These are phyloP conservation scores for Phytophthora hybrid DNA, from an alignment of 352 stramenopile species.

Conservation along the genomic window DNA sequence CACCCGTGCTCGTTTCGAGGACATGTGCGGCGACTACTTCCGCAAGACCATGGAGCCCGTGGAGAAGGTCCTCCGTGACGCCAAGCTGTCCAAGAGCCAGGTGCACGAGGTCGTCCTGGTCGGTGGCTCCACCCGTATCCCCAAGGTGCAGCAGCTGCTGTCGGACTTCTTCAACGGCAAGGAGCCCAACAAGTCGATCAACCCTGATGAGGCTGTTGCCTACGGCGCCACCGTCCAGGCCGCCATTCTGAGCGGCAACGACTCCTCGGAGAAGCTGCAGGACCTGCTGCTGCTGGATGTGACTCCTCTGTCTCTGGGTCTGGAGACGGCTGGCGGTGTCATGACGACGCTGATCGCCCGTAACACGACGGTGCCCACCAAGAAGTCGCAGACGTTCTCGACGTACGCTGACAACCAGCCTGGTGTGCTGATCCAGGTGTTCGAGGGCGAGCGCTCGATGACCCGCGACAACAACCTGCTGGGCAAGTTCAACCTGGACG, in stretches of 20 bases:
- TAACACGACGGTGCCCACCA: conserved; percentile 90
- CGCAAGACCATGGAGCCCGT: conserved; percentile 91
- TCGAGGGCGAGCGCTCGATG: conserved; percentile 95
- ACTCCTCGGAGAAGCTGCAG: conserved; percentile 86
- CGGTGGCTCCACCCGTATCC: conserved; percentile 81
- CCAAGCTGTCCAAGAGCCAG: conserved; percentile 90
- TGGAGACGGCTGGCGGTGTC: conserved; percentile 89
- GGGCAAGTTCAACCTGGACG: conserved; percentile 89
- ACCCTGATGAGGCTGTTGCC: conserved; percentile 83
- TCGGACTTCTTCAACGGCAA: conserved; percentile 76
- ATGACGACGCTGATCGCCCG: conserved; percentile 91
- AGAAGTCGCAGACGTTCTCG: conserved; percentile 90
- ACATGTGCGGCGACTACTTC: conserved; percentile 92
- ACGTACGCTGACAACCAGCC: conserved; percentile 91
- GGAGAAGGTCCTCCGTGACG: conserved; percentile 90
- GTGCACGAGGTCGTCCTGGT: conserved; percentile 88
- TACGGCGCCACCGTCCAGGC: conserved; percentile 83
- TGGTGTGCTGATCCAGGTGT: conserved; percentile 90
- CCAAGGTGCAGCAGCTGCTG: conserved; percentile 73
- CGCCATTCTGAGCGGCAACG: conserved; percentile 66
- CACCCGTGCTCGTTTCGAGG: conserved; percentile 92
- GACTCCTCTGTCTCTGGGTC: conserved; percentile 84
- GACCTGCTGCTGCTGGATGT: conserved; percentile 92
- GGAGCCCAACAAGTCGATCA: conserved; percentile 84
- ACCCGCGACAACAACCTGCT: conserved; percentile 94